Conservation (phyloP, 176 grass and related monocot species). For the Hsuehochloa calcarea region DNA sequence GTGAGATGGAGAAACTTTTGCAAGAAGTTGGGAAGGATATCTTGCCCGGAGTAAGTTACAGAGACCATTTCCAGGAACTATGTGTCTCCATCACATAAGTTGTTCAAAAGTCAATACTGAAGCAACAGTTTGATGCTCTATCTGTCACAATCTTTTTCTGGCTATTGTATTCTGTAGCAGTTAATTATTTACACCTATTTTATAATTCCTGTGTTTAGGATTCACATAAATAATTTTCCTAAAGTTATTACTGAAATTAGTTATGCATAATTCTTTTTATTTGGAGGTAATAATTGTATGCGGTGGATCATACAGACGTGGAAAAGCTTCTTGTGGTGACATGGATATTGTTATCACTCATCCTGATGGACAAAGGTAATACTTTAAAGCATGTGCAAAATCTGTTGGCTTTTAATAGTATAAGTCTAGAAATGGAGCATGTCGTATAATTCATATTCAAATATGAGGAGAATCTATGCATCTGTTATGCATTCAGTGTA, state of each 20-base stretch:
- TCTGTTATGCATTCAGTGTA: not conserved
- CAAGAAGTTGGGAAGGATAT: slow-evolving; percentile 70
- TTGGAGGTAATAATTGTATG: slow-evolving; percentile 81
- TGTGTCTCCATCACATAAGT: not conserved
- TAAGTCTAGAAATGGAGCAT: not conserved
- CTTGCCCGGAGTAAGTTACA: slow-evolving; percentile 68
- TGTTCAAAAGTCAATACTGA: slow-evolving; percentile 7
- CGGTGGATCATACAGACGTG: slow-evolving; percentile 95
- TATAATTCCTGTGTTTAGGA: not conserved
- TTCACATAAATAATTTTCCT: not conserved
- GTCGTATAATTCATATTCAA: not conserved
- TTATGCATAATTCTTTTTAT: slow-evolving; percentile 15
- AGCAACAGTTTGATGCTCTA: not conserved
- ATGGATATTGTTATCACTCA: slow-evolving; percentile 94
- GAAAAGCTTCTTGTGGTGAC: slow-evolving; percentile 94
- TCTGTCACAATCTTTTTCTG: slow-evolving; percentile 11
- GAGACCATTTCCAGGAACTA: slow-evolving; percentile 15
- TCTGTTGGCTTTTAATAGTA: not conserved
- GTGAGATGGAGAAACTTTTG: slow-evolving; percentile 85
- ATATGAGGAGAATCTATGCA: not conserved
- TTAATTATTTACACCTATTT: not conserved
- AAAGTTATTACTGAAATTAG: not conserved
- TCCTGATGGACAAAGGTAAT: slow-evolving; percentile 81
- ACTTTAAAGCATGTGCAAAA: slow-evolving; percentile 1
- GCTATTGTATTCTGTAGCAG: not conserved